Base-by-base conservation (phyloP, 768 basidiomycete genomes). In the Royoungia palumana region DNA sequence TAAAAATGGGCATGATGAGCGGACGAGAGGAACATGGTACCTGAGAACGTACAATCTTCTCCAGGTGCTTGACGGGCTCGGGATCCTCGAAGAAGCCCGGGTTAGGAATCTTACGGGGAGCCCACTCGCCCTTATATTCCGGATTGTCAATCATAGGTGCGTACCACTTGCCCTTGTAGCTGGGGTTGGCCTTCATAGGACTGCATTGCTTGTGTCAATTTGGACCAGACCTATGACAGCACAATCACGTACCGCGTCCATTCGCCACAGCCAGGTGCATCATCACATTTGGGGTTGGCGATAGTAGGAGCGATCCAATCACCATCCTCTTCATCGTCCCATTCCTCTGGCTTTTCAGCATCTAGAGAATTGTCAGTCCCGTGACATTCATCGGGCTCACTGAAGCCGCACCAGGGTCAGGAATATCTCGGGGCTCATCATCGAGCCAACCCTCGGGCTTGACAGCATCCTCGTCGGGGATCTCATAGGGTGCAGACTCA, bases 321-420 rank as follows among this genome's bases (percentile, higher is more conserved):
- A 68, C 96, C 96, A 59, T 99, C 95, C 67, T 98, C 96, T 65
- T 97, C 96, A 60, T 97, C 95, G 62, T 96, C 94, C 96, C 96
- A 99, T 70, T 99, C 96, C 66, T 99, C 96, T 6, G 96, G 96
- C 76, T 96, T 97, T 70, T 85, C 81, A 35, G 89, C 82, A 56
- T 92, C 89, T 82, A 49, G 3, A 57, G 4, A 27, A 10, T 14
- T 6, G 25, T 50, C 37, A 52, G 42, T 35, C n/a, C n/a, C 34
- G 24, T 40, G 14, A 17, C 21, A n/a, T 40, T 30, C 53, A 34
- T 4, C 39, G 14, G 8, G 42, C 35, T n/a, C 28, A 30, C 22
- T 41, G 28, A 19, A 35, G 17, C 59, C 74, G 56, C 53, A 88
- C 87, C 87, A 52, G 96, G 95, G 64, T 99, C 96, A 41, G 93